A percentile compares a stretch with the other conserved stretches of the same genome.
These are phyloP conservation scores for Liriodendron chinense DNA, from an alignment of 164 flowering plant genomes.

Conservation along the genomic window DNA sequence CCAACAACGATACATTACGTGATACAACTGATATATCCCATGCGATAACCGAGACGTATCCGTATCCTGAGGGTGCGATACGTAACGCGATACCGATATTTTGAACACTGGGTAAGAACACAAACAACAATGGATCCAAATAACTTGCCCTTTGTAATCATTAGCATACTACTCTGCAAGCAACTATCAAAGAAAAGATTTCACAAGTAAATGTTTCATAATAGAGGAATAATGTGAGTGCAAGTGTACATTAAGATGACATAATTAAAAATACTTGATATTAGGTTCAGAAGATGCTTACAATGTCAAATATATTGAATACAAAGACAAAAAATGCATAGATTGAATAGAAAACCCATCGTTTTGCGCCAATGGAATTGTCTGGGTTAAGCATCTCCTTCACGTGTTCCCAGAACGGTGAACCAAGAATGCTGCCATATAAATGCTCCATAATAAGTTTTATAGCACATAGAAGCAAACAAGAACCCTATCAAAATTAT, in stretches of 20 bases:
- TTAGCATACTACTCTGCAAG: neutral
- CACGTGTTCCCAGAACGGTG: constrained; percentile 76
- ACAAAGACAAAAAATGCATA: constrained; percentile 88
- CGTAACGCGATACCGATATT: too few species aligned
- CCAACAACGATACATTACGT: too few species aligned
- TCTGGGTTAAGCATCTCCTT: constrained; percentile 85
- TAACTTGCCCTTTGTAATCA: neutral
- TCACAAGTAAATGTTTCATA: neutral
- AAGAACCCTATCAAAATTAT: neutral
- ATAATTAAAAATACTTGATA: neutral
- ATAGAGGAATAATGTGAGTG: neutral
- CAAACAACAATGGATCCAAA: neutral
- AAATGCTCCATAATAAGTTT: constrained; percentile 14
- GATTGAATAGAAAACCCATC: constrained; percentile 87
- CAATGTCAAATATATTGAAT: constrained; percentile 96
- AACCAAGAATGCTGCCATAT: constrained; percentile 64
- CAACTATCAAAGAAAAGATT: neutral
- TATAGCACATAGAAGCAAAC: neutral
- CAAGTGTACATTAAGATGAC: neutral
- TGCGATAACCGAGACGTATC: too few species aligned
- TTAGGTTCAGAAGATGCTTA: constrained; percentile 43
- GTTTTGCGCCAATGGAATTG: constrained; percentile 74
- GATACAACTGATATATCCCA: too few species aligned
- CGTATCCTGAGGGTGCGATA: too few species aligned
- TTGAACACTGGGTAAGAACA: neutral